Percentiles rank a stretch among this genome's conserved stretches.
Evolutionary conservation across 2,329 filamentous ascomycete genomes (phyloP).

Genomic region (Aschersonia sp.): DNA sequence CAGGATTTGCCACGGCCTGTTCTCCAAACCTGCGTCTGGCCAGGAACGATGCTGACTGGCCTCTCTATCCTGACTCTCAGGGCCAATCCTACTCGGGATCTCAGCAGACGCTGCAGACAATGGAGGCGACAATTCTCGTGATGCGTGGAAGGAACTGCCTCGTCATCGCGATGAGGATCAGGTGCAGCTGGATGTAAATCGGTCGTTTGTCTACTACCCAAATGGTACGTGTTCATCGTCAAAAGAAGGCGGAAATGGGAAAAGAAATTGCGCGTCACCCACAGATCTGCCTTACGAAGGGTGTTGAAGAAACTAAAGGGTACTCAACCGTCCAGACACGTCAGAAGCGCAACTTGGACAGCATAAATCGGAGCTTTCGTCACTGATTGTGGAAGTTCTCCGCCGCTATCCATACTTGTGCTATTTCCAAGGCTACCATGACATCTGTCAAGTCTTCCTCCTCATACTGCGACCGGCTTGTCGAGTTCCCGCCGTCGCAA

Average conservation of each 20-base stretch:
- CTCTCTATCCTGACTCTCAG: slow-evolving; percentile 19
- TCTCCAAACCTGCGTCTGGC: too few relatives aligned
- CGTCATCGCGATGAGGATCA: slow-evolving; percentile 82
- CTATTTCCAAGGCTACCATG: slow-evolving; percentile 98
- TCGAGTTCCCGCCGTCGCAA: slow-evolving; percentile 52
- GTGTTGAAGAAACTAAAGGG: not conserved
- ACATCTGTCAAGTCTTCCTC: slow-evolving; percentile 91
- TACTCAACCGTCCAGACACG: slow-evolving; percentile 36
- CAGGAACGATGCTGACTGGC: not conserved
- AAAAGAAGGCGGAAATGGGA: not conserved
- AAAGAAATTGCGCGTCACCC: too few relatives aligned
- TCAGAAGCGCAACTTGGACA: slow-evolving; percentile 52
- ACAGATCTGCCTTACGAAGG: too few relatives aligned
- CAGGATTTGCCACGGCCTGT: not conserved
- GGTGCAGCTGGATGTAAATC: slow-evolving; percentile 80
- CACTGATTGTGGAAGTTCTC: slow-evolving; percentile 68
- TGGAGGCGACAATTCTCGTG: not conserved
- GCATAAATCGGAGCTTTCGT: slow-evolving; percentile 64
- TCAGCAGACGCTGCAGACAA: not conserved
- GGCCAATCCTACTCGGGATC: slow-evolving; percentile 45
- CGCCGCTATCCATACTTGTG: slow-evolving; percentile 70
- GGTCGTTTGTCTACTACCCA: slow-evolving; percentile 97
- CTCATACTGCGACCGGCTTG: slow-evolving; percentile 58
- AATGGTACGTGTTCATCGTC: slow-evolving; percentile 35
- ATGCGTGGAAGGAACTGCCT: slow-evolving; percentile 49